These are phyloP conservation scores for Prinsepia uniflora DNA, from an alignment of 306 rosid genomes.

Conservation along the genomic window DNA sequence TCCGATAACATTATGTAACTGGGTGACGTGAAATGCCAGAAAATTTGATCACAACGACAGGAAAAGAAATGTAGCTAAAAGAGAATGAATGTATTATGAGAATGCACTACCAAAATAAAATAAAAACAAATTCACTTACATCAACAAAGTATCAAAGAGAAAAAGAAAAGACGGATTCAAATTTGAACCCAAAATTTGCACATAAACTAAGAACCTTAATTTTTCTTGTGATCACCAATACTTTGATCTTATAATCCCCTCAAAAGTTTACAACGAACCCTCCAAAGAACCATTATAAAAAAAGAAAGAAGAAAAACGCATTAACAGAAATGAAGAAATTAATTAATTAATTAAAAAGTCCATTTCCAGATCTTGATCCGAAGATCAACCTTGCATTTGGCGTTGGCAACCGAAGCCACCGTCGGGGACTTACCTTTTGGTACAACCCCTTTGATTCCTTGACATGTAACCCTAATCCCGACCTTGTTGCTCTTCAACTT, in stretches of 20 bases:
- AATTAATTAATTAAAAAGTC: constrained; percentile 37
- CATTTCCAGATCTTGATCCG: constrained; percentile 98
- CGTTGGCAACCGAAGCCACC: constrained; percentile 56
- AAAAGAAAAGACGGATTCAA: background rate
- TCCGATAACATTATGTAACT: too few relatives aligned
- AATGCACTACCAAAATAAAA: constrained; percentile 11
- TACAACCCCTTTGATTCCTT: constrained; percentile 50
- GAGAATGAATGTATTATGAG: constrained; percentile 5
- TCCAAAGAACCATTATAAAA: background rate
- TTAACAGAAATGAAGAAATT: background rate
- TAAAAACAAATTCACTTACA: constrained; percentile 33
- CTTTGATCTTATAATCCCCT: constrained; percentile 5
- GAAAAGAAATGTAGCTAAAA: background rate
- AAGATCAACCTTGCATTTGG: constrained; percentile 89
- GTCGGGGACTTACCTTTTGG: constrained; percentile 84
- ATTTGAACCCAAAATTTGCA: constrained; percentile 13
- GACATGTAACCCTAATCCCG: constrained; percentile 77
- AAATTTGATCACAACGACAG: background rate
- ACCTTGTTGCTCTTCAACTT: constrained; percentile 62
- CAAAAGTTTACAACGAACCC: constrained; percentile 13
- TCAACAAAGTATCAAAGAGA: constrained; percentile 14
- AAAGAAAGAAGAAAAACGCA: background rate
- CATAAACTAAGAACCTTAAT: constrained; percentile 27
- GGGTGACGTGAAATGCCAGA: background rate
- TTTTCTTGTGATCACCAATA: constrained; percentile 8